These are phyloP conservation scores for Cladobotryum mycophilum DNA, from an alignment of 2,329 filamentous ascomycete genomes.

Conservation along the genomic window DNA sequence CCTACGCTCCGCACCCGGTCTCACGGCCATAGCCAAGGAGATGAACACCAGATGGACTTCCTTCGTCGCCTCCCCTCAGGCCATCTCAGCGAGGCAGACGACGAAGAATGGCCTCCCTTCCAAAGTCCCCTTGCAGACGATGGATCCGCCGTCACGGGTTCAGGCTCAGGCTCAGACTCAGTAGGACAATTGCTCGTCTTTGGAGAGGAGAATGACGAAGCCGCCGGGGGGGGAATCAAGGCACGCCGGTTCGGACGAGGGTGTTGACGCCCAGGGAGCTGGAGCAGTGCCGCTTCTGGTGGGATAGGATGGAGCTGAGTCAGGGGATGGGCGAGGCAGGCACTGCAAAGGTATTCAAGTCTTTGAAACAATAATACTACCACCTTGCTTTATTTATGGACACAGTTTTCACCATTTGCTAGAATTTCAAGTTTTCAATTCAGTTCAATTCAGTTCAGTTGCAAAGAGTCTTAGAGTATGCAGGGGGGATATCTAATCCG, in stretches of 20 bases:
- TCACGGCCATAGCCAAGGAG: conserved; percentile 30
- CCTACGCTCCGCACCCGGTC: conserved; percentile 30
- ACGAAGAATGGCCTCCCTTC: conserved; percentile 36
- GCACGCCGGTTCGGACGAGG: conserved; percentile 37
- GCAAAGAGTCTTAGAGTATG: no score
- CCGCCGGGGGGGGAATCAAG: conserved; percentile 32
- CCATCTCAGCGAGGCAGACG: conserved; percentile 13
- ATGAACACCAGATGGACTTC: conserved; percentile 40
- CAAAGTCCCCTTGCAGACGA: conserved; percentile 30
- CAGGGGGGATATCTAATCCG: no score
- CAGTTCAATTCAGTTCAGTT: no score
- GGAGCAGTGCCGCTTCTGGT: conserved; percentile 55
- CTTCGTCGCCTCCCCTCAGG: conserved; percentile 26
- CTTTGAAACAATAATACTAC: no score
- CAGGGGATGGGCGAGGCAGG: conserved; percentile 19
- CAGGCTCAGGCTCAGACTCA: conserved; percentile 13
- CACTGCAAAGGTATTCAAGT: not conserved
- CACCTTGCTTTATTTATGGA: no score
- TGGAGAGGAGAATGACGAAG: conserved; percentile 54
- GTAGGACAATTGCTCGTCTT: conserved; percentile 46
- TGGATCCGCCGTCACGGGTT: conserved; percentile 19
- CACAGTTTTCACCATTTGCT: no score
- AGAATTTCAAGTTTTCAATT: no score
- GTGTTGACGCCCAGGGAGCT: conserved; percentile 38
- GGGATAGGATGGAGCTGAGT: conserved; percentile 39